Evolutionary conservation across 2,329 filamentous ascomycete genomes (phyloP), one percentile per base, ranked within the genome.

Genomic region (Colletotrichum trifolii): DNA sequence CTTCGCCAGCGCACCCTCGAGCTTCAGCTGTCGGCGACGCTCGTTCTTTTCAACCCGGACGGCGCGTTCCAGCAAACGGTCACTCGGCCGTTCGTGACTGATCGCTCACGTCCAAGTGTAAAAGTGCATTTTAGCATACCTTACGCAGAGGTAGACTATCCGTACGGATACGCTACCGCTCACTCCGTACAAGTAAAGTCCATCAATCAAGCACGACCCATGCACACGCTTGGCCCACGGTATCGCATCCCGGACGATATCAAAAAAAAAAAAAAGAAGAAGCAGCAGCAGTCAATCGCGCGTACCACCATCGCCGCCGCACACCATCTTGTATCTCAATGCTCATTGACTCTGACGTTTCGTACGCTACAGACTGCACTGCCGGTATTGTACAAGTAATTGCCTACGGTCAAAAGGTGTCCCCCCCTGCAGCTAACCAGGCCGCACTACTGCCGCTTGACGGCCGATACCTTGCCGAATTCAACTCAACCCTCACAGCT

Each of bases 31-130:
- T 25, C 25, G 25, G 25, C 25, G 25, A 5, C 25, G 25, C 25
- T 25, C 25, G 25, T 25, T 25, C 25, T 25, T 25, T 5, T 25
- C 25, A 36, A 47, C 38, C 39, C 49, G 38, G 53, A 40, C 63
- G 63, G 63, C 53, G 63, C 63, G 59, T 63, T 66, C 63, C 63
- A 66, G 43, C 59, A 63, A 63, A 63, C 63, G 63, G 52, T 49
- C 56, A 48, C 39, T 34, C 35, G 10, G 36, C 48, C n/a, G 10
- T 47, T 11, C 46, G 13, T 34, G 46, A 58, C 50, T 47, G 47
- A 60, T 60, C 47, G 42, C 43, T 10, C 4, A 17, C 6, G 25
- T n/a, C 43, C 43, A 46, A 25, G 25, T 25, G 25, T 25, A 25
- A 25, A 25, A 25, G 25, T 5, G 25, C 25, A 46, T 17, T 17